Percentiles rank a stretch among this genome's conserved stretches.
Conservation (phyloP, 192 early-diverging fungal species). For the Coemansia sp. region DNA sequence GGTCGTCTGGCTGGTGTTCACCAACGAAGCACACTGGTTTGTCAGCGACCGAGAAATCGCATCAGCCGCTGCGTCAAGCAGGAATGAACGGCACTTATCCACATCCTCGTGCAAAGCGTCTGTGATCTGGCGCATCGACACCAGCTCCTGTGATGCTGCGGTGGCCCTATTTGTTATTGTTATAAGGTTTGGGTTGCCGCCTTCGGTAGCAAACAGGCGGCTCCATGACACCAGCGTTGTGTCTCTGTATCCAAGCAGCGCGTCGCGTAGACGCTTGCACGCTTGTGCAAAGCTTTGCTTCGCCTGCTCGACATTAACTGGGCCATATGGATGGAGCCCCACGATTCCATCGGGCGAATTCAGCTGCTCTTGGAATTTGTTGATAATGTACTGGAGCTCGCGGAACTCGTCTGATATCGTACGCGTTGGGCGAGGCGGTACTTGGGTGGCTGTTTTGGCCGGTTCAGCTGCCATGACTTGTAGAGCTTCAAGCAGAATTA, state of each 20-base stretch:
- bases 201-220: constrained; percentile 11
- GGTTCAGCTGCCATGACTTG: neutral
- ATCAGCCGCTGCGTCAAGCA: constrained; percentile 36
- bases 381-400: constrained; percentile 32
- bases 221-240: constrained; percentile 42
- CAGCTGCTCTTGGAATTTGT: constrained; percentile 41
- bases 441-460: neutral
- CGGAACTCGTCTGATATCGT: constrained; percentile 46
- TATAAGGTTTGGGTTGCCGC: neutral
- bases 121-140: constrained; percentile 33
- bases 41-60: constrained; percentile 27
- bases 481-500: neutral
- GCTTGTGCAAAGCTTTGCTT: constrained; percentile 23
- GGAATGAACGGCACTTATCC: constrained; percentile 10
- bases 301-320: constrained; percentile 37
- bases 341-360: constrained; percentile 27
- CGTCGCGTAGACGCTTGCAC: constrained; percentile 29
- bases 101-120: constrained; percentile 39
- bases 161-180: constrained; percentile 19
- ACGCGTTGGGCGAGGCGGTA: constrained; percentile 25
- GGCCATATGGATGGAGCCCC: constrained; percentile 44
- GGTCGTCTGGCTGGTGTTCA: neutral
- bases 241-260: constrained; percentile 31
- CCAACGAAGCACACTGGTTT: neutral
- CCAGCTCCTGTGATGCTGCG: constrained; percentile 34